A percentile compares a stretch with the other conserved stretches of the same genome.
Evolutionary conservation across 1,284 basidiomycete species (phyloP).

Genomic region (Cutaneotrichosporon arboriforme): DNA sequence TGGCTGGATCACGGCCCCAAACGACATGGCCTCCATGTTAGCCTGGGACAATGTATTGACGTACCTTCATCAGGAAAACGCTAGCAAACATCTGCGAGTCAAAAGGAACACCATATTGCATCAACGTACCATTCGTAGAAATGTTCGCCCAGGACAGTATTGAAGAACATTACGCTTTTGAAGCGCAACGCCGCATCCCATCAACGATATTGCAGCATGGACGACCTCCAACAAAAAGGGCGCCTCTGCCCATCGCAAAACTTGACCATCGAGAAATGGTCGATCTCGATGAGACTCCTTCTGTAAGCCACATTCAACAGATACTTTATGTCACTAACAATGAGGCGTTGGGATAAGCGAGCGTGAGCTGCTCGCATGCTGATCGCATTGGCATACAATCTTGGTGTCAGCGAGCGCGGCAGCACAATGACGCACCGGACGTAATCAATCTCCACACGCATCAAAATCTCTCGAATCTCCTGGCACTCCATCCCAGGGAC

Average conservation of each 20-base stretch:
- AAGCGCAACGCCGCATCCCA: slow-evolving; percentile 2
- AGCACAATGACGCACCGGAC: slow-evolving; percentile 12
- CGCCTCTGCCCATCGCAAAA: slow-evolving; percentile 8
- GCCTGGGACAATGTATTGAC: neutral
- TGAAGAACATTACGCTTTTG: neutral
- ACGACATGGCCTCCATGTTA: slow-evolving; percentile 1
- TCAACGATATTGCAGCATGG: neutral
- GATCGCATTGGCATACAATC: slow-evolving; percentile 22
- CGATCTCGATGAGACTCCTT: neutral
- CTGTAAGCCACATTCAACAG: too few species aligned
- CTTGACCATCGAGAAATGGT: neutral
- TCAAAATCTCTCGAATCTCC: slow-evolving; percentile 17
- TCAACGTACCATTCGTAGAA: slow-evolving; percentile 6
- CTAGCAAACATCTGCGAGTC: slow-evolving; percentile 9
- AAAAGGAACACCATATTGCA: neutral
- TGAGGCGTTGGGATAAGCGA: neutral
- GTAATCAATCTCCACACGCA: slow-evolving; percentile 22
- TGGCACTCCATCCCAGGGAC: neutral
- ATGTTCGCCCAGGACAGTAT: slow-evolving; percentile 7
- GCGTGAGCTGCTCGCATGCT: slow-evolving; percentile 19
- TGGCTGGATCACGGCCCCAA: slow-evolving; percentile 1
- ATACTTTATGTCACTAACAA: neutral
- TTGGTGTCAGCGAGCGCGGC: neutral
- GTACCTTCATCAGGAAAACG: slow-evolving; percentile 11
- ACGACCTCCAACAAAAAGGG: slow-evolving; percentile 9